These are phyloP conservation scores for Cyphellophora europaea DNA, from an alignment of 2,329 filamentous ascomycete genomes.

Conservation along the genomic window DNA sequence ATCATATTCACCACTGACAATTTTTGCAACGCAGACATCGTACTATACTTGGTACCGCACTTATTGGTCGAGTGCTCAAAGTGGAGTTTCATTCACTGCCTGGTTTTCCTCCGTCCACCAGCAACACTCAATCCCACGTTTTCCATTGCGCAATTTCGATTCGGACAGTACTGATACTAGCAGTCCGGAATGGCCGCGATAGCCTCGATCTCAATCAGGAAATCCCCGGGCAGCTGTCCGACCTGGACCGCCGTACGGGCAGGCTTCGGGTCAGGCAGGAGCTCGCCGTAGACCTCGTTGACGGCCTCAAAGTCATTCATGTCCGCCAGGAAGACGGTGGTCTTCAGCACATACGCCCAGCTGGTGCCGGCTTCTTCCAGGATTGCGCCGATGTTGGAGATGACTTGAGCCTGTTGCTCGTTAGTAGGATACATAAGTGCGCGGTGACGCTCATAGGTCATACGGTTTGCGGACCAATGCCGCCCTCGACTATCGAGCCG, in stretches of 20 bases:
- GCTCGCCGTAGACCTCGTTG: conserved; percentile 66
- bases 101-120: no score
- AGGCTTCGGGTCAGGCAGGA: conserved; percentile 8
- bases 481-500: conserved; percentile 4
- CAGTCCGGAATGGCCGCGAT: conserved; percentile 6
- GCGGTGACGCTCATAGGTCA: background rate
- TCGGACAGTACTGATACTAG: no score
- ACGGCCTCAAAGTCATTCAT: conserved; percentile 63
- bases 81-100: no score
- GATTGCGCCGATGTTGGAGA: conserved; percentile 49
- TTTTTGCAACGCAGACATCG: no score
- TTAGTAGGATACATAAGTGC: background rate
- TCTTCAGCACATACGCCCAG: conserved; percentile 54
- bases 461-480: conserved; percentile 7
- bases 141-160: no score
- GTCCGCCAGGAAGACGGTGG: conserved; percentile 55
- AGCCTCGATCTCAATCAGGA: conserved; percentile 7
- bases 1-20: no score
- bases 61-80: no score
- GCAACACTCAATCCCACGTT: no score
- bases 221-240: conserved; percentile 6
- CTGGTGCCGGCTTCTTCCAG: conserved; percentile 51
- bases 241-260: conserved; percentile 8
- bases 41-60: no score
- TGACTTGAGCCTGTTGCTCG: conserved; percentile 37